Evolutionary conservation across 2,329 filamentous ascomycete genomes (phyloP).

Genomic region (Colletotrichum phormii): DNA sequence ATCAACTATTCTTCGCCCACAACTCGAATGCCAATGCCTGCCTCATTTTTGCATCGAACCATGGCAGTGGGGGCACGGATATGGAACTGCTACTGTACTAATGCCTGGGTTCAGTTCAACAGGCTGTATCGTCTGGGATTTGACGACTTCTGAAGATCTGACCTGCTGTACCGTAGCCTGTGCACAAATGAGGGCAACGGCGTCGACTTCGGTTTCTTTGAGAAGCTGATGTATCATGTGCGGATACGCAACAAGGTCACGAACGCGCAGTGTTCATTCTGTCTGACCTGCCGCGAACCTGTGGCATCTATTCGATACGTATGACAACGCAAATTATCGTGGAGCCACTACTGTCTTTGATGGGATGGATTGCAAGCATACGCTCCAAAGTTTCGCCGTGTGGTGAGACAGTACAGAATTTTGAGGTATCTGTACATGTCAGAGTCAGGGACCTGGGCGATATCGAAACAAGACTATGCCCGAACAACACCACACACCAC

Average conservation of each 20-base stretch:
- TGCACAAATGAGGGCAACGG: neutral
- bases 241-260: neutral
- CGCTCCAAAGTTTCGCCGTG: neutral
- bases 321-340: slow-evolving; percentile 25
- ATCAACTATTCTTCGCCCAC: slow-evolving; percentile 1
- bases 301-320: slow-evolving; percentile 26
- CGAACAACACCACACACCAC: neutral
- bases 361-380: neutral
- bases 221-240: neutral
- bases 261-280: neutral
- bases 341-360: neutral
- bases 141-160: too few relatives aligned
- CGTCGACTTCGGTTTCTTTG: neutral
- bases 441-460: neutral
- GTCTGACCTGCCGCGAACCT: slow-evolving; percentile 7
- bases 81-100: slow-evolving; percentile 1
- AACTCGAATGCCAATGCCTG: slow-evolving; percentile 18
- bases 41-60: neutral
- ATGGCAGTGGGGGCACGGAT: slow-evolving; percentile 6
- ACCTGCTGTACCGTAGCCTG: neutral
- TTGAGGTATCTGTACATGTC: neutral
- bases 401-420: neutral
- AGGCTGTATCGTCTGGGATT: neutral
- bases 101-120: neutral
- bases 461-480: slow-evolving; percentile 3